phyloP scores from a whole-genome alignment of 805 yeast species.

The Yarrowia sp. region DNA sequence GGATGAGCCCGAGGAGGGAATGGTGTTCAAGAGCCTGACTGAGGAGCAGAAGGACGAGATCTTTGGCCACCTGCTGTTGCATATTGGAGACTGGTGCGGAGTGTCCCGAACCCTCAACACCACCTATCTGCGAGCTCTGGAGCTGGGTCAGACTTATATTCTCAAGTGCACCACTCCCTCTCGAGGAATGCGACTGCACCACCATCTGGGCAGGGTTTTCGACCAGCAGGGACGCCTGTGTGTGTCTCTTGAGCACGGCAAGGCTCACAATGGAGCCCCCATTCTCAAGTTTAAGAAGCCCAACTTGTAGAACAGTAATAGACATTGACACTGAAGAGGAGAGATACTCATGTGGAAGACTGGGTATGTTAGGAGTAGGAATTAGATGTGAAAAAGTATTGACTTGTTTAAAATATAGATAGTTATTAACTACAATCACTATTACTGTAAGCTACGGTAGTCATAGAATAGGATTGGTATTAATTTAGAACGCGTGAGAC shows the following conservation, averaged over 20 bases:
- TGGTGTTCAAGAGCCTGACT: constrained; percentile 20
- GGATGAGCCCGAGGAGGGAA: constrained; percentile 34
- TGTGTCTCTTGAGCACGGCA: constrained; percentile 35
- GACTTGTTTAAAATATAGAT: too few relatives aligned
- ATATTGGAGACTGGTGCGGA: constrained; percentile 37
- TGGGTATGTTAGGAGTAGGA: too few relatives aligned
- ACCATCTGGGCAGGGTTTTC: constrained; percentile 28
- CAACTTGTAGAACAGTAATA: constrained; percentile 14
- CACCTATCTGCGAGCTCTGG: constrained; percentile 33
- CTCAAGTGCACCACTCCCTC: constrained; percentile 31
- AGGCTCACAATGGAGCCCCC: constrained; percentile 27
- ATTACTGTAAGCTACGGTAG: too few relatives aligned
- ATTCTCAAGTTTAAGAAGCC: constrained; percentile 25
- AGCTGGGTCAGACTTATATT: constrained; percentile 21
- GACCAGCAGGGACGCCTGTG: constrained; percentile 34
- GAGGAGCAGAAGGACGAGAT: constrained; percentile 36
- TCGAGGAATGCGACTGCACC: constrained; percentile 38
- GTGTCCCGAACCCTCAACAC: constrained; percentile 37
- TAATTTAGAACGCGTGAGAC: too few relatives aligned
- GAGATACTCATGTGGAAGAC: too few relatives aligned
- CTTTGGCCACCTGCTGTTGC: constrained; percentile 31
- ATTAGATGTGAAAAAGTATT: too few relatives aligned
- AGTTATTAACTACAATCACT: too few relatives aligned
- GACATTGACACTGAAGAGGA: background rate
- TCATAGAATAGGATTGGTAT: too few relatives aligned